Conservation (phyloP, 2,329 filamentous ascomycete genomes). For the Pseudonectria buxi region DNA sequence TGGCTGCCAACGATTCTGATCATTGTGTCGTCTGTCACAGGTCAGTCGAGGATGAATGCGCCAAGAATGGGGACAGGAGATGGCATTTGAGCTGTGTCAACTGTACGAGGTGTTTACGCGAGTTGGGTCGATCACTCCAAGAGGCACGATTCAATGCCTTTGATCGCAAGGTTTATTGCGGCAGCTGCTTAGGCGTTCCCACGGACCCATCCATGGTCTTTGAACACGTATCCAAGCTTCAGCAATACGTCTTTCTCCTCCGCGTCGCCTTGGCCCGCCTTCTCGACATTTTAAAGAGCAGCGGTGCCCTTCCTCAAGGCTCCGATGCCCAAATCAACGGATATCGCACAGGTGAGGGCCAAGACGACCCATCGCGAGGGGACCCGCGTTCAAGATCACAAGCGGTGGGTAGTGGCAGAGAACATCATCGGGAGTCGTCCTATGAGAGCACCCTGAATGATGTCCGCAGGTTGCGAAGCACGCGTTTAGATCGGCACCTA, state of each 20-base stretch:
- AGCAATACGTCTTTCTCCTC: constrained; percentile 91
- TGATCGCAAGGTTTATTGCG: constrained; percentile 66
- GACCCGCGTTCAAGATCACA: constrained; percentile 71
- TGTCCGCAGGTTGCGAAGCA: constrained; percentile 84
- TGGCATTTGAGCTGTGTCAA: constrained; percentile 81
- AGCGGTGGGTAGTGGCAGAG: constrained; percentile 47
- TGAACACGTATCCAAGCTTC: constrained; percentile 72
- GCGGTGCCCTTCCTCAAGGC: constrained; percentile 72
- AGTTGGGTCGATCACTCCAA: constrained; percentile 61
- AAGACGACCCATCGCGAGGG: constrained; percentile 50
- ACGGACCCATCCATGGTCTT: constrained; percentile 52
- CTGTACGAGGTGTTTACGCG: constrained; percentile 59
- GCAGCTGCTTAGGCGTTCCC: constrained; percentile 52
- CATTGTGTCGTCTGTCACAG: constrained; percentile 76
- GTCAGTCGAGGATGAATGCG: constrained; percentile 91
- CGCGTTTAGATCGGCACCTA: constrained; percentile 86
- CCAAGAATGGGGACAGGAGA: constrained; percentile 64
- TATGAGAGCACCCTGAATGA: constrained; percentile 97
- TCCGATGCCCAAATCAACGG: constrained; percentile 52
- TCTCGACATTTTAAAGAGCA: constrained; percentile 77
- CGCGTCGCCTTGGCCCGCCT: constrained; percentile 86
- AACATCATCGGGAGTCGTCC: constrained; percentile 62
- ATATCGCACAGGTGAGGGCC: constrained; percentile 21
- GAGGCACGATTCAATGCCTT: constrained; percentile 65
- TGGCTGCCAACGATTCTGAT: constrained; percentile 73